Evolutionary conservation across 129 eudicot genomes (phyloP).

Genomic region (Deinandra increscens): DNA sequence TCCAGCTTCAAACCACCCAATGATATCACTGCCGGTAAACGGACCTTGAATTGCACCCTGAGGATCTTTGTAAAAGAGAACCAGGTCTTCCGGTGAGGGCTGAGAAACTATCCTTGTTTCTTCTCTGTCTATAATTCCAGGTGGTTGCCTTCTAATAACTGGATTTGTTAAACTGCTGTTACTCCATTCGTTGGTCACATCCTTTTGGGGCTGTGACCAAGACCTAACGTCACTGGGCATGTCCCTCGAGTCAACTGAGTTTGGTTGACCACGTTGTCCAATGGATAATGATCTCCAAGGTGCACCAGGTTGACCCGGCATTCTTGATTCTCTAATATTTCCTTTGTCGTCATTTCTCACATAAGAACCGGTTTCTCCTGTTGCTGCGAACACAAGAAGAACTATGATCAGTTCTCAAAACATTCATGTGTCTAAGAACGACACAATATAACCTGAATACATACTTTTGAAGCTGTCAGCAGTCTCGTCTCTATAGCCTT

Average conservation of each 20-base stretch:
- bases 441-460: constrained; percentile 20
- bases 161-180: constrained; percentile 35
- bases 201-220: constrained; percentile 47
- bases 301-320: constrained; percentile 43
- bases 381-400: constrained; percentile 18
- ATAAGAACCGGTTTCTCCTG: constrained; percentile 38
- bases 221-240: constrained; percentile 38
- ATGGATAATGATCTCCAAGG: constrained; percentile 60
- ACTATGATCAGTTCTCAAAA: constrained; percentile 3
- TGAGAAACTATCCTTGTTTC: constrained; percentile 52
- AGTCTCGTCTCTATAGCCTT: constrained; percentile 43
- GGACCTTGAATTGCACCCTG: constrained; percentile 97
- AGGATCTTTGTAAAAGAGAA: constrained; percentile 89
- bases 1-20: constrained; percentile 97
- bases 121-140: constrained; percentile 57
- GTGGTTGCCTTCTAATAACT: constrained; percentile 46
- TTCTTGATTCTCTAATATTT: constrained; percentile 42
- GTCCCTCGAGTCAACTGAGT: constrained; percentile 45
- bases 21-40: constrained; percentile 80
- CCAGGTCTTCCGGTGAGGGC: constrained; percentile 78
- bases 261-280: constrained; percentile 29
- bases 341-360: constrained; percentile 50
- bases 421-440: neutral
- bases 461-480: constrained; percentile 46
- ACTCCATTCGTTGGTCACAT: constrained; percentile 25